These are phyloP conservation scores for Dothideomycetes sp. DNA, from an alignment of 2,329 filamentous ascomycete genomes.

Conservation along the genomic window DNA sequence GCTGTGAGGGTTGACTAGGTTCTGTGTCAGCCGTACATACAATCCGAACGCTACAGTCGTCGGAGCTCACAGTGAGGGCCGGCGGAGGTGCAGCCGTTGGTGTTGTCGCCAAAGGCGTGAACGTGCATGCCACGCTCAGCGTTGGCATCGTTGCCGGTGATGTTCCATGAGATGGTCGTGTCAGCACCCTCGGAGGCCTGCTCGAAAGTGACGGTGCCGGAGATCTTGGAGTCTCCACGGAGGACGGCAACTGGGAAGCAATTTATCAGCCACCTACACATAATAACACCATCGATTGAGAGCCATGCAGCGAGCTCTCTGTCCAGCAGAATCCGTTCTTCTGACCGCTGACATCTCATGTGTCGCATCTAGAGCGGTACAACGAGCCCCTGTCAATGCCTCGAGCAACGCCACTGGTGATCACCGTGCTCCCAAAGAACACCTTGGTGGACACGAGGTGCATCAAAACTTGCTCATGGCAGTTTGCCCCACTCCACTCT, in stretches of 20 bases:
- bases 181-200: constrained; percentile 72
- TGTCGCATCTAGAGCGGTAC: too few species aligned
- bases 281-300: too few species aligned
- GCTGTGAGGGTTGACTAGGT: constrained; percentile 87
- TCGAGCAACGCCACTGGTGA: constrained; percentile 1
- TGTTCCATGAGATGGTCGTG: constrained; percentile 86
- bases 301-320: background rate
- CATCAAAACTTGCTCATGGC: constrained; percentile 28
- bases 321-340: constrained; percentile 1
- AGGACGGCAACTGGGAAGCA: constrained; percentile 70
- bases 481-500: constrained; percentile 27
- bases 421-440: constrained; percentile 2
- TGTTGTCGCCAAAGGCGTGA: constrained; percentile 99
- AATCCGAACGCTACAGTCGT: background rate
- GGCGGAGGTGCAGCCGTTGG: constrained; percentile 97
- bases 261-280: constrained; percentile 1
- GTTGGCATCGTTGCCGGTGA: constrained; percentile 85
- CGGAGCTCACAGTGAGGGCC: constrained; percentile 84
- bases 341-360: too few species aligned
- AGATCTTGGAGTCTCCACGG: constrained; percentile 94
- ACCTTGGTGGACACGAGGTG: constrained; percentile 19
- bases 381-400: too few species aligned
- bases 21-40: constrained; percentile 5
- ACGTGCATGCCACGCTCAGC: constrained; percentile 97
- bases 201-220: constrained; percentile 90